Evolutionary conservation across 2,329 filamentous ascomycete genomes (phyloP), one percentile per base, ranked within the genome.

Genomic region (Microcera coccophila): DNA sequence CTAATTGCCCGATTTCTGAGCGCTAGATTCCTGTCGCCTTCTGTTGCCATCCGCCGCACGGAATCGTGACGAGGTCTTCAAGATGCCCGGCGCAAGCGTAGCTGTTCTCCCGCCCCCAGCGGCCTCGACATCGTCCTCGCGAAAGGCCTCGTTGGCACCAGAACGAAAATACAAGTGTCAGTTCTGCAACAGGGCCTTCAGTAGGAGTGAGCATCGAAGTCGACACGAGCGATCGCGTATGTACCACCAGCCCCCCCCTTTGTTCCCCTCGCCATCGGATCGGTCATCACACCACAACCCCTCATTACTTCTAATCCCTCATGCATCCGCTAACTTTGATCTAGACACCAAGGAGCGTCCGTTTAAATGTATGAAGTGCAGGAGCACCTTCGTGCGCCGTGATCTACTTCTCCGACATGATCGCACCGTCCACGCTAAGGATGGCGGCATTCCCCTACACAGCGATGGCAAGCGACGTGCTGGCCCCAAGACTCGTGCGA

Each of bases 161-260:
- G 93, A 97, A 75, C 91, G 94, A 76, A 95, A 96, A 72, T 98
- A 98, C 82, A 96, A 97, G 70, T 98, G 93, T 74, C 90, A 95
- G 76, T 97, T 95, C 71, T 97, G 93, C 75, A 90, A 90, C 72
- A 81, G 93, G 69, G 93, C 93, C 52, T 98, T 98, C 69, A 96
- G 90, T 73, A 80, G 93, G 68, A 95, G 90, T 68, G 93, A 98
- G 71, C 93, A 98, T 70, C 82, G 93, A 60, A 96, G 90, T 71
- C 81, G 93, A 70, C 93, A 98, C 71, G 93, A 98, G 72, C 81
- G 93, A 72, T 95, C 90, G 67, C 93, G 93, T 97, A 93, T 77
- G 91, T 91, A 33, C 52, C 41, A 48, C 42, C 42, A 45, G 32
- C 39, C 38, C 48, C 40, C 41, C 38, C 38, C 38, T 29, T 24